phyloP scores from a whole-genome alignment of 139 green algal species.

The Chlamydomonas incerta region DNA sequence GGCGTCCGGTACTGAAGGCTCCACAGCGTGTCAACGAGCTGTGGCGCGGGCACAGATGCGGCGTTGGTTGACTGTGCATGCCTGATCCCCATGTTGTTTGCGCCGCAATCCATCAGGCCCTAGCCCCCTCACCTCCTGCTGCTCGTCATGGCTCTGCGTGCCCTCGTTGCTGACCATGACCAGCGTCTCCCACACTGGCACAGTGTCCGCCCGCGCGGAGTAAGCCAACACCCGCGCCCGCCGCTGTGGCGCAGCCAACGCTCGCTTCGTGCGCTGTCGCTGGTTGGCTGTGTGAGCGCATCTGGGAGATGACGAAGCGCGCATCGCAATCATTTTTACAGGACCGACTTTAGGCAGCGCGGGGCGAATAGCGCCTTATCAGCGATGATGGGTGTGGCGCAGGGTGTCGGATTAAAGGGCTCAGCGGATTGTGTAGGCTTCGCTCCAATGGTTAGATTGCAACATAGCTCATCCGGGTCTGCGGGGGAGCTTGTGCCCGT shows the following conservation, averaged over 20 bases:
- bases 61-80: not conserved
- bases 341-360: too few species aligned
- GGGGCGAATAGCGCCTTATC: too few species aligned
- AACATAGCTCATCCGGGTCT: too few species aligned
- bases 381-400: too few species aligned
- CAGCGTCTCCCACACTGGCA: slow-evolving; percentile 37
- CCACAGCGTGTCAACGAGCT: slow-evolving; percentile 32
- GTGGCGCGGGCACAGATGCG: not conserved
- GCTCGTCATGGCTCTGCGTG: not conserved
- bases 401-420: too few species aligned
- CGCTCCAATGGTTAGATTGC: too few species aligned
- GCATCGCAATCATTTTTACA: too few species aligned
- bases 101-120: too few species aligned
- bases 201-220: not conserved
- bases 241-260: not conserved
- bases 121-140: slow-evolving; percentile 6
- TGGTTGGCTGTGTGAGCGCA: not conserved
- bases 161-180: not conserved
- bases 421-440: too few species aligned
- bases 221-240: not conserved
- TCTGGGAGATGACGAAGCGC: too few species aligned
- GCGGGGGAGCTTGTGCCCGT: too few species aligned
- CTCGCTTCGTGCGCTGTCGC: not conserved
- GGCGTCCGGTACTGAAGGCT: slow-evolving; percentile 30
- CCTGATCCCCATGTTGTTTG: too few species aligned